Evolutionary conservation across 768 basidiomycete species (phyloP).

Genomic region (Mycena chlorophos): DNA sequence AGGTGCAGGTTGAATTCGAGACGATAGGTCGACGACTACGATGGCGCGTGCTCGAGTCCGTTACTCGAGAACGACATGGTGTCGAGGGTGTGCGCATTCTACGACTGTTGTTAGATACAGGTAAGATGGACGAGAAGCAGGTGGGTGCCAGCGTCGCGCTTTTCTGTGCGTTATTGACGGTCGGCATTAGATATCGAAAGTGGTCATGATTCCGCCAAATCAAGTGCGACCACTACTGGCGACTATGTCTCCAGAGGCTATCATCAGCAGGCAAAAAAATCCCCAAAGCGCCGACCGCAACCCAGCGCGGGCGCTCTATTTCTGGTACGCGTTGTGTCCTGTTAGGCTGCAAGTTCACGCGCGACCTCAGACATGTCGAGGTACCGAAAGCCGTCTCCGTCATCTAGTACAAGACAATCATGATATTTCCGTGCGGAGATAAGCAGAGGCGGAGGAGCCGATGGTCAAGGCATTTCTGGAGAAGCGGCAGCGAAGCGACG

Average conservation of each 20-base stretch:
- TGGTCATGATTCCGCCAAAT: conserved; percentile 89
- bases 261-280: conserved; percentile 92
- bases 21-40: conserved; percentile 66
- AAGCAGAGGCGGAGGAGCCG: conserved; percentile 69
- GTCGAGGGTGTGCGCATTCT: conserved; percentile 81
- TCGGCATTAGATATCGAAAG: conserved; percentile 76
- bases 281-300: conserved; percentile 89
- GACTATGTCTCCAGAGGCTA: conserved; percentile 72
- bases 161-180: conserved; percentile 2
- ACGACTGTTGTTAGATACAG: conserved; percentile 72
- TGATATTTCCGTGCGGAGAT: conserved; percentile 74
- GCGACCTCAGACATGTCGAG: conserved; percentile 79
- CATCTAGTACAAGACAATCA: conserved; percentile 78
- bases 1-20: conserved; percentile 81
- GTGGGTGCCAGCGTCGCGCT: conserved; percentile 41
- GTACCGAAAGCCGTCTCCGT: conserved; percentile 77
- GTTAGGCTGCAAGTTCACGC: background rate
- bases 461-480: conserved; percentile 71
- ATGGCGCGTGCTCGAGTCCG: conserved; percentile 70
- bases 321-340: conserved; percentile 60
- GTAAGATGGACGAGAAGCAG: conserved; percentile 95
- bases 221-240: conserved; percentile 82
- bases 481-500: conserved; percentile 81
- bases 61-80: conserved; percentile 82
- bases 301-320: conserved; percentile 84